phyloP scores from a whole-genome alignment of 2,329 filamentous ascomycete genomes.

The Geosmithia putterillii region DNA sequence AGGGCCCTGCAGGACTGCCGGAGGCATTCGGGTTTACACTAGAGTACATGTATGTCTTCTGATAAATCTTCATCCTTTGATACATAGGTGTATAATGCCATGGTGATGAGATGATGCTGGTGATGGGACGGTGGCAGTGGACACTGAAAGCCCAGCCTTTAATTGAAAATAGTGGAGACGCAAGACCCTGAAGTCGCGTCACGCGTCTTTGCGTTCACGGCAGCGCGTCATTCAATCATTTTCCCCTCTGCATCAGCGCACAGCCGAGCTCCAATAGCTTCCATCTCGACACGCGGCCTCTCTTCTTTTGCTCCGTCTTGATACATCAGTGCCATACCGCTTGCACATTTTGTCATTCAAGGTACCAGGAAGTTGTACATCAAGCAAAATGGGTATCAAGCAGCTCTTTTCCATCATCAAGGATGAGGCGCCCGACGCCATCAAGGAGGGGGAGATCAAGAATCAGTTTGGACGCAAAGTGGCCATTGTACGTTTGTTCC shows the following conservation, averaged over 20 bases:
- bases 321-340: not conserved
- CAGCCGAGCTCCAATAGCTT: too few species aligned
- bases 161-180: not conserved
- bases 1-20: too few species aligned
- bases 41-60: too few species aligned
- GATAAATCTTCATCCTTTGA: too few species aligned
- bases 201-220: not conserved
- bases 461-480: slow-evolving; percentile 98
- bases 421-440: slow-evolving; percentile 86
- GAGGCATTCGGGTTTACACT: too few species aligned
- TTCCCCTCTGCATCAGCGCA: not conserved
- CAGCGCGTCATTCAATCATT: not conserved
- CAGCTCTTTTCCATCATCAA: slow-evolving; percentile 72
- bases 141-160: too few species aligned
- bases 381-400: slow-evolving; percentile 47
- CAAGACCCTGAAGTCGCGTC: not conserved
- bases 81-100: too few species aligned
- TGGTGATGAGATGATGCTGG: too few species aligned
- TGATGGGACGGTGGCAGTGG: too few species aligned
- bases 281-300: not conserved
- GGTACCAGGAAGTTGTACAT: not conserved
- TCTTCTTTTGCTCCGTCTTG: not conserved
- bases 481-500: slow-evolving; percentile 56
- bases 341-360: too few species aligned
- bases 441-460: slow-evolving; percentile 97